These are phyloP conservation scores for Diaporthe nobilis DNA, from an alignment of 2,329 filamentous ascomycete genomes.

Conservation along the genomic window DNA sequence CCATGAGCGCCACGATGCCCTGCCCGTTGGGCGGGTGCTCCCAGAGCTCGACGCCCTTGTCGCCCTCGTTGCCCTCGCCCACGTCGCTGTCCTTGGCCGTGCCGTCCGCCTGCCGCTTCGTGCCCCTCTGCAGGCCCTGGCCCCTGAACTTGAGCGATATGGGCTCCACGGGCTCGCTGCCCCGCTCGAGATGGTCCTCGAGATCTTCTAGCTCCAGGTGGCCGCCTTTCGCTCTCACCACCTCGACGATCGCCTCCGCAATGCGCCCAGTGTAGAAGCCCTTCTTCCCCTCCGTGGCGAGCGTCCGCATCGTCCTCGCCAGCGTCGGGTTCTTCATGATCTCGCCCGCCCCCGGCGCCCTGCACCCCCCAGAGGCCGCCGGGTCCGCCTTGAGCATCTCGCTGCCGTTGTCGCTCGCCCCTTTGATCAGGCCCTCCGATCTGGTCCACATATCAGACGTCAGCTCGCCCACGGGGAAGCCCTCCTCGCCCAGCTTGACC, in stretches of 20 bases:
- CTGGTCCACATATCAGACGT: conserved; percentile 80
- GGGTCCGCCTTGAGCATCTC: conserved; percentile 90
- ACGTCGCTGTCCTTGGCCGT: conserved; percentile 54
- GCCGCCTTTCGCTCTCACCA: conserved; percentile 82
- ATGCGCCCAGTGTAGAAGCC: conserved; percentile 93
- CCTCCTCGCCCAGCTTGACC: conserved; percentile 87
- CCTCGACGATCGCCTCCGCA: conserved; percentile 84
- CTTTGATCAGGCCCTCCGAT: conserved; percentile 73
- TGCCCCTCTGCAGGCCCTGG: conserved; percentile 60
- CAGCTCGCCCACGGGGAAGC: conserved; percentile 90
- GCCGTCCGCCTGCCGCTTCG: conserved; percentile 50
- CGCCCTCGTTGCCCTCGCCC: conserved; percentile 45
- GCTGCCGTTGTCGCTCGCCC: conserved; percentile 85
- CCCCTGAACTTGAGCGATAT: conserved; percentile 86
- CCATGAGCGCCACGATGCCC: conserved; percentile 95
- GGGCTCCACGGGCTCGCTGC: conserved; percentile 85
- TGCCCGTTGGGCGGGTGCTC: conserved; percentile 98
- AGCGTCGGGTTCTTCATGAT: conserved; percentile 89
- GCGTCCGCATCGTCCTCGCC: conserved; percentile 82
- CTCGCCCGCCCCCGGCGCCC: conserved; percentile 85
- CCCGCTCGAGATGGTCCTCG: conserved; percentile 75
- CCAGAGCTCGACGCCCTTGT: conserved; percentile 84
- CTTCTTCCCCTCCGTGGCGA: conserved; percentile 85
- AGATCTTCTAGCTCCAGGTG: conserved; percentile 85
- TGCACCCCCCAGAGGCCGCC: conserved; percentile 73